Conservation (phyloP, 257 asterid genomes). For the Thymus mandschuricus region DNA sequence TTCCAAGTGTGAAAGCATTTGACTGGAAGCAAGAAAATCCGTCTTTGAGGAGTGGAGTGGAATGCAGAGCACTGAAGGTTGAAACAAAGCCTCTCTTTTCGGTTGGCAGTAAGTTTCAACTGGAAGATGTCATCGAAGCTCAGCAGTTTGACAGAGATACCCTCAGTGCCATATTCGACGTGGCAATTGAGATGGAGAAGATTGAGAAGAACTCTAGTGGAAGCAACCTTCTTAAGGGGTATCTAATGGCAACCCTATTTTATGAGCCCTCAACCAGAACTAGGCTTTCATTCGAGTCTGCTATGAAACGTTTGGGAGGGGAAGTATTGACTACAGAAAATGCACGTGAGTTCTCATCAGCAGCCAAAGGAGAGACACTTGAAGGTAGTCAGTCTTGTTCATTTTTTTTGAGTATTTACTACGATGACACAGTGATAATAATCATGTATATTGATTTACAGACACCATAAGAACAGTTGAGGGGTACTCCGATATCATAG, state of each 20-base stretch:
- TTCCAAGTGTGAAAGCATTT: conserved; percentile 28
- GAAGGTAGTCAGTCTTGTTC: conserved; percentile 63
- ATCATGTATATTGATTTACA: conserved; percentile 35
- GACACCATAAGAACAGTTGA: conserved; percentile 91
- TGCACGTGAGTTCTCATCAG: conserved; percentile 95
- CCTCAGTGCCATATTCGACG: conserved; percentile 83
- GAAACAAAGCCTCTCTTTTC: conserved; percentile 41
- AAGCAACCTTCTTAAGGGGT: conserved; percentile 78
- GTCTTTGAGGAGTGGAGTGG: conserved; percentile 30
- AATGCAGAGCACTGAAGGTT: conserved; percentile 57
- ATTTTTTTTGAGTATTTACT: neutral
- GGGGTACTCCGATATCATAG: conserved; percentile 89
- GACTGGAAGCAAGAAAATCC: conserved; percentile 28
- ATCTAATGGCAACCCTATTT: conserved; percentile 88
- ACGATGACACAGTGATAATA: neutral
- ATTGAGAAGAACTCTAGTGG: conserved; percentile 74
- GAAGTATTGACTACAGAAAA: conserved; percentile 95
- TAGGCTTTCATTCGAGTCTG: conserved; percentile 96
- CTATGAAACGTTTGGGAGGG: conserved; percentile 85
- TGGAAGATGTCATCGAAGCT: conserved; percentile 80
- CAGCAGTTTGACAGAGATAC: conserved; percentile 87
- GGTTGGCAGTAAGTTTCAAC: conserved; percentile 63
- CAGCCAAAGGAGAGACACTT: conserved; percentile 97
- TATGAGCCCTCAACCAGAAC: conserved; percentile 97
- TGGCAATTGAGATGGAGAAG: conserved; percentile 91